A percentile compares a stretch with the other conserved stretches of the same genome.
Evolutionary conservation across 192 early-diverging fungal species (phyloP).

Genomic region (Entomortierella parvispora): DNA sequence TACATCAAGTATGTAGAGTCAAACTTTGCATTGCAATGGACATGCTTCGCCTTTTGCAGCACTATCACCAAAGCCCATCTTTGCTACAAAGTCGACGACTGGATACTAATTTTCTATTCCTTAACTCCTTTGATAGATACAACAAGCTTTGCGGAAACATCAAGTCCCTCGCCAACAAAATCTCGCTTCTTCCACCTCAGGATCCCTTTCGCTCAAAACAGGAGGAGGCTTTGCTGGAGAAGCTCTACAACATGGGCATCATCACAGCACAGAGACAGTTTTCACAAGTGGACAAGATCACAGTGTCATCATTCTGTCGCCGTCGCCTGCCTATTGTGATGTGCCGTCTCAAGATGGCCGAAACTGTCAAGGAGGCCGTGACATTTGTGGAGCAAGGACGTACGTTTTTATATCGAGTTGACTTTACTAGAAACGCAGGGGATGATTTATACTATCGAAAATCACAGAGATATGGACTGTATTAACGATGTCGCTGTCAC

Average conservation of each 20-base stretch:
- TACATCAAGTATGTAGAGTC: slow-evolving; percentile 75
- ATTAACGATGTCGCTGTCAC: no score
- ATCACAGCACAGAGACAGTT: slow-evolving; percentile 82
- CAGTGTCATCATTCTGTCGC: slow-evolving; percentile 89
- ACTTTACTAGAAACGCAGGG: background rate
- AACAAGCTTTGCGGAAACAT: slow-evolving; percentile 85
- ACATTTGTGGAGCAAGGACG: slow-evolving; percentile 93
- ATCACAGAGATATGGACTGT: no score
- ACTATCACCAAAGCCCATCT: no score
- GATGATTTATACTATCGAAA: background rate
- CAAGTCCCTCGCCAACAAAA: slow-evolving; percentile 82
- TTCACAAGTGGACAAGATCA: slow-evolving; percentile 80
- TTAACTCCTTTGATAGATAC: no score
- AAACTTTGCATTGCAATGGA: background rate
- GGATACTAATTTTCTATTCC: no score
- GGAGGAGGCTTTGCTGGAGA: slow-evolving; percentile 84
- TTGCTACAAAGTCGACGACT: no score
- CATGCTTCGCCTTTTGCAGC: no score
- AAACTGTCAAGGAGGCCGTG: slow-evolving; percentile 91
- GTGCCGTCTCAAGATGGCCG: slow-evolving; percentile 95
- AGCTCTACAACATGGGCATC: slow-evolving; percentile 88
- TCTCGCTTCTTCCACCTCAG: slow-evolving; percentile 85
- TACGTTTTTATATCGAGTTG: no score
- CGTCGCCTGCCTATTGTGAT: slow-evolving; percentile 91
- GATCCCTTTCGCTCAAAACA: slow-evolving; percentile 82